Evolutionary conservation across 148 eudicot species (phyloP).

Genomic region (Spergularia marina): DNA sequence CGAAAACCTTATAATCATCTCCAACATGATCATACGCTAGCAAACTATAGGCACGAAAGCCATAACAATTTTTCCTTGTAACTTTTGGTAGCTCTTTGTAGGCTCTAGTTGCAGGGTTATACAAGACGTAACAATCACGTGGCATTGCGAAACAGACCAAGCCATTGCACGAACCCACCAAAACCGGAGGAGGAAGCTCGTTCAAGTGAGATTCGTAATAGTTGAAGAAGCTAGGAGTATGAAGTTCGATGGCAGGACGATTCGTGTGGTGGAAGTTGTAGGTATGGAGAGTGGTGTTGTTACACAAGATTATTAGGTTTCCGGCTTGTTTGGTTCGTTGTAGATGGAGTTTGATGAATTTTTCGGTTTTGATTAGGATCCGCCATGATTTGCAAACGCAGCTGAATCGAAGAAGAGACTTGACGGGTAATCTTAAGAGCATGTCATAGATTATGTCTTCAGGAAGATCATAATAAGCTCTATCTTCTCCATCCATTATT

Average conservation of each 20-base stretch:
- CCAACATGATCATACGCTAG: background rate
- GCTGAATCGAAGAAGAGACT: slow-evolving; percentile 1
- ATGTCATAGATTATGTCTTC: slow-evolving; percentile 1
- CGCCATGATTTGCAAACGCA: slow-evolving; percentile 9
- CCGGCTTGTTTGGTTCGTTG: background rate
- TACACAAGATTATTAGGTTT: background rate
- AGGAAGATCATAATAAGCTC: background rate
- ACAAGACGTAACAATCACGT: background rate
- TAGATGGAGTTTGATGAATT: slow-evolving; percentile 4
- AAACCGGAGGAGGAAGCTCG: slow-evolving; percentile 3
- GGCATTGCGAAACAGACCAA: slow-evolving; percentile 4
- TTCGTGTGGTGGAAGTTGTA: background rate
- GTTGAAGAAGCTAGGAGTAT: background rate
- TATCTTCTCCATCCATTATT: too few relatives aligned
- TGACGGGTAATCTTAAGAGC: slow-evolving; percentile 8
- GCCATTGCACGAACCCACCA: slow-evolving; percentile 16
- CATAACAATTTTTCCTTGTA: background rate
- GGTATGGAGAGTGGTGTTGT: background rate
- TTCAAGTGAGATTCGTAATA: background rate
- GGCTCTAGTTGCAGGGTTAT: slow-evolving; percentile 13
- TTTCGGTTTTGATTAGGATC: background rate
- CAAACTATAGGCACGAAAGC: background rate
- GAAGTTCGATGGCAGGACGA: background rate
- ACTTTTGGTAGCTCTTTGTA: slow-evolving; percentile 3
- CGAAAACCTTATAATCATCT: slow-evolving; percentile 17